Evolutionary conservation across 495 filamentous ascomycete species (phyloP).

Genomic region (Lophium mytilinum): DNA sequence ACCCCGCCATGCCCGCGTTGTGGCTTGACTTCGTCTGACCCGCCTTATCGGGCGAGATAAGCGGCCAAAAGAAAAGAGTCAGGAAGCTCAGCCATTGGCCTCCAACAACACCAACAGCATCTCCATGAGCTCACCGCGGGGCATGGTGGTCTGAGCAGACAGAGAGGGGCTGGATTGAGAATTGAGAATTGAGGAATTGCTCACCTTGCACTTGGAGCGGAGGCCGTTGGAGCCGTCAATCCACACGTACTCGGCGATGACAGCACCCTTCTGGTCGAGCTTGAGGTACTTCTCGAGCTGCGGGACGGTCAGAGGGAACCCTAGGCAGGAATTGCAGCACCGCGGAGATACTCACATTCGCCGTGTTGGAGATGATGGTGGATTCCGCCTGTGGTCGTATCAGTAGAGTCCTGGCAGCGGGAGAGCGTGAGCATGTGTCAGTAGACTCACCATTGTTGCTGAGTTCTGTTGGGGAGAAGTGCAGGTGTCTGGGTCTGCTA

Average conservation of each 20-base stretch:
- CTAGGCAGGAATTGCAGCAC: not conserved
- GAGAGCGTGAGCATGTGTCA: not conserved
- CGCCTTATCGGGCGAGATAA: slow-evolving; percentile 24
- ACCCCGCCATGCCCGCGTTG: not conserved
- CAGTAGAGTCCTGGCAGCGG: not conserved
- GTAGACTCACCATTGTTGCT: slow-evolving; percentile 21
- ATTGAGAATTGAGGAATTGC: slow-evolving; percentile 30
- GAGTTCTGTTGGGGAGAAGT: not conserved
- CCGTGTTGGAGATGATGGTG: slow-evolving; percentile 34
- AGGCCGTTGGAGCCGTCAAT: slow-evolving; percentile 72
- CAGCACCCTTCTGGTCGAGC: slow-evolving; percentile 76
- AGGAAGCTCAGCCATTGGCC: slow-evolving; percentile 11
- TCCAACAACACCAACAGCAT: not conserved
- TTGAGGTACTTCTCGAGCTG: slow-evolving; percentile 88
- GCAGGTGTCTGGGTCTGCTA: not conserved
- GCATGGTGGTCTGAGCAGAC: slow-evolving; percentile 15
- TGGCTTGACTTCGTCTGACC: not conserved
- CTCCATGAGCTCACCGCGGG: slow-evolving; percentile 8
- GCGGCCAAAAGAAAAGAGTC: slow-evolving; percentile 8
- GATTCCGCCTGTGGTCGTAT: slow-evolving; percentile 24
- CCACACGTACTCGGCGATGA: slow-evolving; percentile 97
- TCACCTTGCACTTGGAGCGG: slow-evolving; percentile 88
- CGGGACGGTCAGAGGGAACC: slow-evolving; percentile 5
- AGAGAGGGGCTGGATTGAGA: slow-evolving; percentile 14
- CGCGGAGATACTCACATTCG: slow-evolving; percentile 29